phyloP scores from a whole-genome alignment of 83 land plant genomes.

The Diphasiastrum complanatum region DNA sequence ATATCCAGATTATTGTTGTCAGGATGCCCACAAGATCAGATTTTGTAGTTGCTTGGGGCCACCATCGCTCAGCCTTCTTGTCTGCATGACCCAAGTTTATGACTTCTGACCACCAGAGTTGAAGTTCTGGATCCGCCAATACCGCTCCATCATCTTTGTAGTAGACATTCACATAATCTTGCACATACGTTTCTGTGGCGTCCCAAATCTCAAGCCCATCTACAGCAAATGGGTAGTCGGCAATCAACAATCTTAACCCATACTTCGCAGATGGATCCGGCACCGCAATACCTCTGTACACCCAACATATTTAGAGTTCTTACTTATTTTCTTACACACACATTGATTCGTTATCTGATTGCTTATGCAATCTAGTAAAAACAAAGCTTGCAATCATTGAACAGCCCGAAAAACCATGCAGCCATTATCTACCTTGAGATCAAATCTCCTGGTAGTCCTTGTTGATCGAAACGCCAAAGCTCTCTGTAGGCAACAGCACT shows the following conservation, averaged over 20 bases:
- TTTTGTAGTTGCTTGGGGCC: conserved; percentile 43
- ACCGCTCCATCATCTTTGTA: conserved; percentile 31
- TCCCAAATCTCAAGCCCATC: conserved; percentile 70
- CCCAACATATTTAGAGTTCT: too few relatives aligned
- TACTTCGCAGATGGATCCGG: conserved; percentile 53
- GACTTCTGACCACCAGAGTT: conserved; percentile 72
- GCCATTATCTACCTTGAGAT: too few relatives aligned
- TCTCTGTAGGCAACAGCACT: too few relatives aligned
- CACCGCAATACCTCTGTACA: conserved; percentile 64
- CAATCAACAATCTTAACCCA: conserved; percentile 49
- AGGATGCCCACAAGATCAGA: conserved; percentile 32
- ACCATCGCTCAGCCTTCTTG: conserved; percentile 62
- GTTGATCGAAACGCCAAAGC: too few relatives aligned
- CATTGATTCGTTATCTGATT: too few relatives aligned
- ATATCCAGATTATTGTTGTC: conserved; percentile 65
- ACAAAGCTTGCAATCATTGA: too few relatives aligned
- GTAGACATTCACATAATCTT: conserved; percentile 47
- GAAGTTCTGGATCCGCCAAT: conserved; percentile 45
- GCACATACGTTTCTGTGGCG: conserved; percentile 51
- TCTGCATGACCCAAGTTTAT: conserved; percentile 52
- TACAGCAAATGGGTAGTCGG: conserved; percentile 66
- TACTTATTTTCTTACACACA: too few relatives aligned
- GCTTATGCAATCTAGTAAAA: too few relatives aligned
- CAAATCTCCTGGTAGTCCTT: too few relatives aligned
- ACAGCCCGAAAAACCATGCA: too few relatives aligned